Conservation (phyloP, 2,329 filamentous ascomycete species). For the Alternaria arborescens region DNA sequence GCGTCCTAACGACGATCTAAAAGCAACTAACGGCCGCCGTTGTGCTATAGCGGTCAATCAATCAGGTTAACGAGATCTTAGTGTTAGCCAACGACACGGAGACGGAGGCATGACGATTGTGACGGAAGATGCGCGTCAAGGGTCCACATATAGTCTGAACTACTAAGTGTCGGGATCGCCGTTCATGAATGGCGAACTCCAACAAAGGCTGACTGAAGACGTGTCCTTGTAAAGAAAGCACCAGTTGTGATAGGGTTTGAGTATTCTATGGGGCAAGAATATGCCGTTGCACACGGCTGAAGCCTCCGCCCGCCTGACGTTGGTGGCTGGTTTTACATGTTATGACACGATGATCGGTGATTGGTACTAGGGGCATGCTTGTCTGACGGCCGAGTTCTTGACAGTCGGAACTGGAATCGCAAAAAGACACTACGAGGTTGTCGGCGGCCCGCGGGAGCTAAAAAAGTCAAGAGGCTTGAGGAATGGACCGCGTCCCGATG, state of each 20-base stretch:
- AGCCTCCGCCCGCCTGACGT: not conserved
- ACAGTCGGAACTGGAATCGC: not conserved
- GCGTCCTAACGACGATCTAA: not conserved
- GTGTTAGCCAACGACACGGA: not conserved
- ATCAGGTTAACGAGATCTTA: not conserved
- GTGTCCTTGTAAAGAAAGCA: not conserved
- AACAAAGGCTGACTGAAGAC: not conserved
- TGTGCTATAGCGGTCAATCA: not conserved
- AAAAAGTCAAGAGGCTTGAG: not conserved
- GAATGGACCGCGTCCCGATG: not conserved
- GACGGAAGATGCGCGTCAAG: slow-evolving; percentile 13
- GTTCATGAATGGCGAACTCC: not conserved
- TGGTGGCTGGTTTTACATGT: slow-evolving; percentile 6
- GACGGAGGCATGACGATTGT: slow-evolving; percentile 10
- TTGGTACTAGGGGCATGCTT: slow-evolving; percentile 4
- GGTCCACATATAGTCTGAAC: slow-evolving; percentile 9
- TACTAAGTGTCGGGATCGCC: not conserved
- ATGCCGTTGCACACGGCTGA: not conserved
- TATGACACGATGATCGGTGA: slow-evolving; percentile 1
- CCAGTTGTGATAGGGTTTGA: not conserved
- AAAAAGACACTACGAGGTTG: not conserved
- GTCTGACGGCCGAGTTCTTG: not conserved
- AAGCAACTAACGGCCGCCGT: slow-evolving; percentile 3
- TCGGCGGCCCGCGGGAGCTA: slow-evolving; percentile 1
- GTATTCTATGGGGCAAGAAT: not conserved